Evolutionary conservation across 2,329 filamentous ascomycete genomes (phyloP), one percentile per base, ranked within the genome.

Genomic region (Chaetomiaceae sp.): DNA sequence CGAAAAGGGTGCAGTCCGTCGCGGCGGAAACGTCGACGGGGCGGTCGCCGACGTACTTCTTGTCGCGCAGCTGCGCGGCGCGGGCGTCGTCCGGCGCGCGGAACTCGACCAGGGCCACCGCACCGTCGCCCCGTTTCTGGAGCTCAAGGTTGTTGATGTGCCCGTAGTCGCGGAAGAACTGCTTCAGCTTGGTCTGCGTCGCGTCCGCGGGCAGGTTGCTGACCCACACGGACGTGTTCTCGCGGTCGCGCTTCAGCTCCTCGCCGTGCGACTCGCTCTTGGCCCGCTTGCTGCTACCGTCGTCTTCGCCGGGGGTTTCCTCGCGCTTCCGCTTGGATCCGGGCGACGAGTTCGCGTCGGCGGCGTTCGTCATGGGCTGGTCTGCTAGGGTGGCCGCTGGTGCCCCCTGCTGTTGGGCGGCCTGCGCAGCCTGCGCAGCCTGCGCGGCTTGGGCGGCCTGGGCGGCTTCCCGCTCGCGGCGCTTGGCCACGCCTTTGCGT

Each of bases 111-210:
- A 93, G 71, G 2, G 88, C 88, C 4, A 82, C 82, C 12, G 81
- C 69, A 2, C 76, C 68, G n/a, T 70, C 71, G 38, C 81, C 74
- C 2, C 75, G 82, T 27, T 71, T 71, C 26, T 86, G 71, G 42
- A 91, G 70, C 36, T 80, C 84, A 26, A 96, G 70, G 52, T 83
- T 83, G 58, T 88, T 87, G 60, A 96, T 85, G 33, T 81, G 83
- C 11, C 93, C 93, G 58, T 90, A 94, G 52, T 90, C 88, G 60
- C 84, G 84, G 69, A 98, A 97, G 63, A 95, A 97, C 62, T 95
- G 86, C 47, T 85, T 81, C 12, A 97, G 68, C 57, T 84, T 84
- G 11, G 79, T 83, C 58, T 88, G 81, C 1, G 81, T 81, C 1
- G 82, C 78, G 44, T 84, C 78, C 3, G 63, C 58, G 2, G 93